Evolutionary conservation across 768 basidiomycete species (phyloP), one percentile per base, ranked within the genome.

Genomic region (Amanita thiersii): DNA sequence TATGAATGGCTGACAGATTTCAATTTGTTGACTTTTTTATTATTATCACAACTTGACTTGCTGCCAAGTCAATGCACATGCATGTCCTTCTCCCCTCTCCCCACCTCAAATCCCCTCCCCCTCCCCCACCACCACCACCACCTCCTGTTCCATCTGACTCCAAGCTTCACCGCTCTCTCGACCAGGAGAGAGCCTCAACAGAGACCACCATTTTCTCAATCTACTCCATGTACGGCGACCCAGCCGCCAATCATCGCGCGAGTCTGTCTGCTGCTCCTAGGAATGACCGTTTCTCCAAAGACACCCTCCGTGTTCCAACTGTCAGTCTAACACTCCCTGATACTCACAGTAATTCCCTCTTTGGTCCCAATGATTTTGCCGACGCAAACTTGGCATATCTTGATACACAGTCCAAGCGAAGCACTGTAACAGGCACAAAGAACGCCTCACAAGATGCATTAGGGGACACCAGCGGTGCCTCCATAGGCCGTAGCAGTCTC

Each of bases 211-310:
- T 89, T 55, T 77, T 82, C 56, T 79, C 83, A 40, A 89, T 90
- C 43, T 90, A 87, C 58, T 86, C 83, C 37, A 88, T 88, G 86
- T 90, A 90, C 57, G 77, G 77, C 40, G 79, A 81, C 56, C 79
- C 44, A 46, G 46, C 54, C 44, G 47, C 34, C n/a, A n/a, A n/a
- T n/a, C n/a, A n/a, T n/a, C n/a, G n/a, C n/a, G 52, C 50, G 31
- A 50, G 45, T 40, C 52, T 51, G n/a, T n/a, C n/a, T n/a, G n/a
- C n/a, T n/a, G n/a, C n/a, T n/a, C n/a, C n/a, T n/a, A n/a, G n/a
- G 35, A 5, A 15, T 20, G 7, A 11, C 35, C n/a, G 35, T 10
- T 37, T 37, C 19, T 15, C 35, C 18, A 15, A 17, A 20, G 54
- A 47, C 28, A 52, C 47, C 32, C 45, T 51, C 19, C 46, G 51